Evolutionary conservation across 2,329 filamentous ascomycete species (phyloP).

Genomic region (Pseudogymnoascus sp.): DNA sequence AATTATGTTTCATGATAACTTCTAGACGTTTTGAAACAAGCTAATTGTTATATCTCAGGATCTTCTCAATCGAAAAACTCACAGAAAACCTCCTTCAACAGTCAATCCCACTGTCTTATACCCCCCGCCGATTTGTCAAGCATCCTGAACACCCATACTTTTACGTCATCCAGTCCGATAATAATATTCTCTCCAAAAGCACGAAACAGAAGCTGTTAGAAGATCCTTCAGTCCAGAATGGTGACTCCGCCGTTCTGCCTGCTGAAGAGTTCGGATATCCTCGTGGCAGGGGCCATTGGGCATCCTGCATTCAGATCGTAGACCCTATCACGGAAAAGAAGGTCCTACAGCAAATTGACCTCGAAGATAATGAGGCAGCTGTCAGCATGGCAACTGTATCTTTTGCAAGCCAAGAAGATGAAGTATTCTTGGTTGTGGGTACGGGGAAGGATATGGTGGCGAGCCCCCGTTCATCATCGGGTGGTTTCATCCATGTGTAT

Average conservation of each 20-base stretch:
- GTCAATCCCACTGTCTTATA: slow-evolving; percentile 79
- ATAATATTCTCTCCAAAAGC: slow-evolving; percentile 78
- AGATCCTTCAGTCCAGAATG: slow-evolving; percentile 63
- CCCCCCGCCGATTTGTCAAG: slow-evolving; percentile 77
- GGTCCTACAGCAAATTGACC: slow-evolving; percentile 69
- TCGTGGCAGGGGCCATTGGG: slow-evolving; percentile 77
- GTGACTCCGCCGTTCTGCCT: slow-evolving; percentile 61
- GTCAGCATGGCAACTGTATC: slow-evolving; percentile 77
- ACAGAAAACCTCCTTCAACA: slow-evolving; percentile 81
- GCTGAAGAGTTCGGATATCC: slow-evolving; percentile 86
- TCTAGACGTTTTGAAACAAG: slow-evolving; percentile 10
- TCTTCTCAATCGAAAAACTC: slow-evolving; percentile 84
- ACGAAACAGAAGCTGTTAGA: slow-evolving; percentile 66
- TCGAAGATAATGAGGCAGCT: slow-evolving; percentile 85
- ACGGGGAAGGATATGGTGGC: slow-evolving; percentile 85
- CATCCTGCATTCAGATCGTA: slow-evolving; percentile 87
- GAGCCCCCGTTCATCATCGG: slow-evolving; percentile 64
- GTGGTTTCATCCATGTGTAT: slow-evolving; percentile 88
- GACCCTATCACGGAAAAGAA: slow-evolving; percentile 70
- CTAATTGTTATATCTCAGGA: slow-evolving; percentile 41
- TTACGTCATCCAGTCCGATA: slow-evolving; percentile 90
- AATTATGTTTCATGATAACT: slow-evolving; percentile 17
- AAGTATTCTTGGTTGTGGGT: slow-evolving; percentile 86
- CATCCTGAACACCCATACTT: slow-evolving; percentile 85
- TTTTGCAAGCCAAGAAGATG: slow-evolving; percentile 82